Conservation (phyloP, 805 yeast species). For the Candida boleticola region DNA sequence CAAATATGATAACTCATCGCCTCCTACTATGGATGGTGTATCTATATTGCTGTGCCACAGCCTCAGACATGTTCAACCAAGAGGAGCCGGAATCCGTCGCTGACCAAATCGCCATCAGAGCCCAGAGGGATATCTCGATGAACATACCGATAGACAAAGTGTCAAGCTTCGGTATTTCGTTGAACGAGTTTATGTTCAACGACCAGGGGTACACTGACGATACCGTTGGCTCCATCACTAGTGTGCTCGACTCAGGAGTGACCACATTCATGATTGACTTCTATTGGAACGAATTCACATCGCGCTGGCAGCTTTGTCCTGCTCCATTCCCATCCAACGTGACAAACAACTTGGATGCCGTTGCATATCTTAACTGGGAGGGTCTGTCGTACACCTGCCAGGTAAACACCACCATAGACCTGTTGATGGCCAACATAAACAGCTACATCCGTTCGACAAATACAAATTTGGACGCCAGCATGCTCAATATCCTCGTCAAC, state of each 20-base stretch:
- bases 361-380: slow-evolving; percentile 24
- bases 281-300: slow-evolving; percentile 49
- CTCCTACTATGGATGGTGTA: too few relatives aligned
- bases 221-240: slow-evolving; percentile 15
- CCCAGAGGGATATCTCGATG: slow-evolving; percentile 36
- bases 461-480: slow-evolving; percentile 31
- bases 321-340: slow-evolving; percentile 33
- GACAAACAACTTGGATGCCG: slow-evolving; percentile 10
- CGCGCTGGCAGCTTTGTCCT: slow-evolving; percentile 57
- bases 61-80: too few relatives aligned
- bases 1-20: too few relatives aligned
- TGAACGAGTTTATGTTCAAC: slow-evolving; percentile 27
- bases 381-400: slow-evolving; percentile 25
- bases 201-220: slow-evolving; percentile 24
- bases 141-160: slow-evolving; percentile 33
- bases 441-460: slow-evolving; percentile 24
- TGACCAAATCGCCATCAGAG: slow-evolving; percentile 20
- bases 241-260: slow-evolving; percentile 43
- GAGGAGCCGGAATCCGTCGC: slow-evolving; percentile 11
- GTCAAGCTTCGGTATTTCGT: slow-evolving; percentile 30
- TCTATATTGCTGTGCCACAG: too few relatives aligned
- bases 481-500: slow-evolving; percentile 28
- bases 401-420: slow-evolving; percentile 22
- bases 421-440: slow-evolving; percentile 19
- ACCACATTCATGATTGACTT: slow-evolving; percentile 51